Evolutionary conservation across 1,139 yeast species (phyloP), one percentile per base, ranked within the genome.

Genomic region (Saccharomyces hybrid): DNA sequence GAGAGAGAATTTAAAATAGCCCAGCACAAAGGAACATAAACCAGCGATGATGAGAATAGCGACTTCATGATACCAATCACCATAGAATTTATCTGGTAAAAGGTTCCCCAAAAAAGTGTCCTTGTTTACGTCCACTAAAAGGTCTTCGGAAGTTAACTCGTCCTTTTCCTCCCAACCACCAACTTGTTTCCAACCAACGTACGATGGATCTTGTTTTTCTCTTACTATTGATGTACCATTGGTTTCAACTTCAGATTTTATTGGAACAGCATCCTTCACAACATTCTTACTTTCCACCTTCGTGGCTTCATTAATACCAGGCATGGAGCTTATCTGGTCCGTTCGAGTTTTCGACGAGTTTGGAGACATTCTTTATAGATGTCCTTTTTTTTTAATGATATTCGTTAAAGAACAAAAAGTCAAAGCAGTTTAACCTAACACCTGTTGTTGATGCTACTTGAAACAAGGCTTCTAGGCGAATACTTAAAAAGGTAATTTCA

Each of bases 61-160:
- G 14, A 86, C 84, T 58, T 86, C 85, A 69, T 93, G 99, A 68
- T 85, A 93, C 98, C 99, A 93, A 66, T 93, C 97, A 54, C 99
- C 99, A 64, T 86, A 88, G 11, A 81, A 79, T 32, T 72, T 75
- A 32, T 86, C 83, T 2, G 95, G 93, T 53, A 91, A 73, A 64
- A 84, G 80, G 57, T 80, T 77, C 63, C 87, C 93, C 58, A 89
- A 79, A 49, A 84, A 64, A 0, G 97, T 88, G 8, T 88, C 81
- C 47, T 80, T 78, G 42, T 85, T 78, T 60, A 89, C 74, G 67
- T 86, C 91, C 56, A 78, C 74, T 56, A 85, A 76, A 62, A 86
- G 89, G 65, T 88, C 95, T 47, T 84, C 87, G 11, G 76, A 73
- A 1, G 86, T 81, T 60, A 88, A 74, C 1, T 74, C 74, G 67